Percentiles rank a stretch among this genome's conserved stretches.
Evolutionary conservation across 2,329 filamentous ascomycete genomes (phyloP).

Genomic region (Drechslerella coelobrocha): DNA sequence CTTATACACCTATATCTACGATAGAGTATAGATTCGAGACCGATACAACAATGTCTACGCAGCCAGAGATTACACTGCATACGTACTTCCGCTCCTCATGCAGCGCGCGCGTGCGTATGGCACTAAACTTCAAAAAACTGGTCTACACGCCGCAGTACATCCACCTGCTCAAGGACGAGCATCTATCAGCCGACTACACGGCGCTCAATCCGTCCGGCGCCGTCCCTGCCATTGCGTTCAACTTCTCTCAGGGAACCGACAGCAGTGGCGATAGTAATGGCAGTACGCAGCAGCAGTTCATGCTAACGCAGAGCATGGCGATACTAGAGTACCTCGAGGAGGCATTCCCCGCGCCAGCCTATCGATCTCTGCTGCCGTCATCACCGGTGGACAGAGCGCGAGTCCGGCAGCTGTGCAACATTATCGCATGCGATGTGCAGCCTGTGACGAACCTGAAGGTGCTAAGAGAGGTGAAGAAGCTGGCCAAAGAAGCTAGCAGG

Average conservation of each 20-base stretch:
- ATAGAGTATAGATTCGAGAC: too few relatives aligned
- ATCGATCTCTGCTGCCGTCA: conserved; percentile 61
- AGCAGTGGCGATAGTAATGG: conserved; percentile 48
- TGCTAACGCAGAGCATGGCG: conserved; percentile 66
- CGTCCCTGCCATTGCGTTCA: conserved; percentile 65
- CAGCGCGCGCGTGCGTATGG: conserved; percentile 68
- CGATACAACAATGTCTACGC: conserved; percentile 9
- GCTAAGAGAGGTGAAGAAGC: conserved; percentile 61
- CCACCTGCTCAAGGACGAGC: conserved; percentile 66
- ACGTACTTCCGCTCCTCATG: conserved; percentile 70
- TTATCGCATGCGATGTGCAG: conserved; percentile 67
- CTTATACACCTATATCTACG: too few relatives aligned
- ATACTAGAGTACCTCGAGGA: conserved; percentile 71
- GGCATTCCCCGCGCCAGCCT: conserved; percentile 58
- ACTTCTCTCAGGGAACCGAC: conserved; percentile 52
- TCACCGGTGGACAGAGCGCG: conserved; percentile 59
- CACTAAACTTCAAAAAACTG: conserved; percentile 65
- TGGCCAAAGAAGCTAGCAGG: conserved; percentile 59
- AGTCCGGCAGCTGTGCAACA: conserved; percentile 64
- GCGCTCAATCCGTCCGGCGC: conserved; percentile 64
- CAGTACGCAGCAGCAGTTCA: too few relatives aligned
- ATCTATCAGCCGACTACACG: conserved; percentile 61
- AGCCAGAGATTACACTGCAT: conserved; percentile 60
- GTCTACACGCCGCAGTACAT: conserved; percentile 62
- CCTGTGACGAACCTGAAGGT: conserved; percentile 68